These are phyloP conservation scores for Debaryomyces singareniensis DNA, from an alignment of 1,139 yeast genomes.

Conservation along the genomic window DNA sequence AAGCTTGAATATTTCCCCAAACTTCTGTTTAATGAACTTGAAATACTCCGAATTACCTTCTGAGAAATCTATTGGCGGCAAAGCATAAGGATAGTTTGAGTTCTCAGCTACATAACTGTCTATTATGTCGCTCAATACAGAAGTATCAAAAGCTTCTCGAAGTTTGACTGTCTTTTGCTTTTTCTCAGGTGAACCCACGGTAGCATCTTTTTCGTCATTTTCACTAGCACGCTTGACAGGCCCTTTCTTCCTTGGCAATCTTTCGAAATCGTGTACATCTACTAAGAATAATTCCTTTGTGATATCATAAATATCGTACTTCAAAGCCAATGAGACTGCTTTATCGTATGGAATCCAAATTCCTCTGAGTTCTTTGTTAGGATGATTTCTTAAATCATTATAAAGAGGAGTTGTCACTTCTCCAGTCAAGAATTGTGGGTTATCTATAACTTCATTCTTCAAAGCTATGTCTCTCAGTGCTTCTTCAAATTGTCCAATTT, in stretches of 20 bases:
- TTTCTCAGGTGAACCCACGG: conserved; percentile 26
- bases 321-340: conserved; percentile 35
- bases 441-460: conserved; percentile 27
- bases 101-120: conserved; percentile 24
- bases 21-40: conserved; percentile 51
- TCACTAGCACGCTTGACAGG: conserved; percentile 12
- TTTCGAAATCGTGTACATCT: conserved; percentile 42
- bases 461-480: conserved; percentile 25
- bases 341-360: conserved; percentile 42
- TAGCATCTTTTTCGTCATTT: conserved; percentile 11
- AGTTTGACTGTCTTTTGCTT: conserved; percentile 13
- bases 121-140: conserved; percentile 4
- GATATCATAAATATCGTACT: conserved; percentile 36
- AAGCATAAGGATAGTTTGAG: conserved; percentile 44
- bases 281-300: conserved; percentile 34
- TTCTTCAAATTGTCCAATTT: conserved; percentile 19
- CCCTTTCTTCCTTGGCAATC: conserved; percentile 19
- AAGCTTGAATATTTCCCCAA: conserved; percentile 38
- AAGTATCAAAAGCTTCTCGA: conserved; percentile 1
- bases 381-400: conserved; percentile 25
- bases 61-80: conserved; percentile 42
- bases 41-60: conserved; percentile 26
- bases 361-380: conserved; percentile 23
- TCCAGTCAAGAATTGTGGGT: conserved; percentile 21
- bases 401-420: conserved; percentile 18